A percentile compares a stretch with the other conserved stretches of the same genome.
phyloP scores from a whole-genome alignment of 306 rosid genomes.

The Castanopsis chinensis region DNA sequence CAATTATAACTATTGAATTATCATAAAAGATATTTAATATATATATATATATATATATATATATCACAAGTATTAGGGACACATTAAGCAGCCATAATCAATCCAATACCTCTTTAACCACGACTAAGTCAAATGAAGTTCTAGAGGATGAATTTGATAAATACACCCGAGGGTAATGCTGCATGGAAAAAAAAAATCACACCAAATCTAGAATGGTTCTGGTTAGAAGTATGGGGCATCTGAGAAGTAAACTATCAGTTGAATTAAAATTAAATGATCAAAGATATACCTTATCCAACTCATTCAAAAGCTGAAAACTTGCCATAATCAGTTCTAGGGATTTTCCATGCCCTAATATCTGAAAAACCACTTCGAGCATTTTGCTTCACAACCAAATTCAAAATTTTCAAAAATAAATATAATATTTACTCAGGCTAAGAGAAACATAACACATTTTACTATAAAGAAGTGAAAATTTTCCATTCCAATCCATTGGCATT shows the following conservation, averaged over 20 bases:
- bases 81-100: conserved; percentile 5
- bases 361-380: conserved; percentile 35
- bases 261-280: not conserved
- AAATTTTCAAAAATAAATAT: not conserved
- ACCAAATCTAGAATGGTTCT: not conserved
- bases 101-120: conserved; percentile 59
- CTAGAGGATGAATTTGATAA: conserved; percentile 17
- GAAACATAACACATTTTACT: not conserved
- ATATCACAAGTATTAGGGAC: not conserved
- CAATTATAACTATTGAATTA: too few species aligned
- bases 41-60: too few species aligned
- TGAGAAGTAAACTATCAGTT: not conserved
- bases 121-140: conserved; percentile 36
- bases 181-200: not conserved
- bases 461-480: not conserved
- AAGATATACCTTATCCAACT: conserved; percentile 57
- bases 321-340: conserved; percentile 44
- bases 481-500: not conserved
- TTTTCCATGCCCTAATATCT: conserved; percentile 38
- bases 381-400: conserved; percentile 32
- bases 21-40: too few species aligned
- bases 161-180: conserved; percentile 67
- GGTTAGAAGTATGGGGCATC: conserved; percentile 15
- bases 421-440: not conserved
- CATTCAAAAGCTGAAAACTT: conserved; percentile 55